Evolutionary conservation across 1,284 basidiomycete species (phyloP).

Genomic region (Pterula multifida): DNA sequence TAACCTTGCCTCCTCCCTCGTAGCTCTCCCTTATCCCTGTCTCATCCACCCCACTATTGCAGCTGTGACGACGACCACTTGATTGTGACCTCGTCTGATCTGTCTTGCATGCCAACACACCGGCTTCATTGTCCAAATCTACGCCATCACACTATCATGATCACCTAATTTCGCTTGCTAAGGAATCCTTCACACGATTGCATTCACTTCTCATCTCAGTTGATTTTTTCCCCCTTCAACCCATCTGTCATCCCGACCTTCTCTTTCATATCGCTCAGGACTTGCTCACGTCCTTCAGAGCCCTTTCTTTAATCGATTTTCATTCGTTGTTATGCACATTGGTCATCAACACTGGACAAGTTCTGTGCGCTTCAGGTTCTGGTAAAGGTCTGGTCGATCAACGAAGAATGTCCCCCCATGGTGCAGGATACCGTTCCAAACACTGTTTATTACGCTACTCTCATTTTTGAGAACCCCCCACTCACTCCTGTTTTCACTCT

Average conservation of each 20-base stretch:
- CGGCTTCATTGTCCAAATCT: slow-evolving; percentile 29
- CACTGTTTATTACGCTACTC: neutral
- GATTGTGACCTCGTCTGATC: slow-evolving; percentile 52
- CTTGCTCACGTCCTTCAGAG: neutral
- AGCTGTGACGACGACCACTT: slow-evolving; percentile 67
- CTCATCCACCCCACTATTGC: slow-evolving; percentile 39
- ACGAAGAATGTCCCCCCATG: neutral
- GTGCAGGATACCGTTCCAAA: neutral
- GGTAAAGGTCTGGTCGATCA: neutral
- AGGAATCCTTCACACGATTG: neutral
- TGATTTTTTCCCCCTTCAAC: no score
- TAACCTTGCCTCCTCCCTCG: slow-evolving; percentile 25
- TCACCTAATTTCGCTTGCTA: neutral
- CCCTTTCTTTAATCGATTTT: neutral
- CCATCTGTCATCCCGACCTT: neutral
- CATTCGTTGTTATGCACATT: neutral
- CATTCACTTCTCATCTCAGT: slow-evolving; percentile 1
- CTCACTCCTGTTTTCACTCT: neutral
- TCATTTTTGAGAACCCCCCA: neutral
- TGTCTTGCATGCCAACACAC: slow-evolving; percentile 55
- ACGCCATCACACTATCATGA: neutral
- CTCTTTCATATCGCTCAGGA: neutral
- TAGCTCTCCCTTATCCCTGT: slow-evolving; percentile 28
- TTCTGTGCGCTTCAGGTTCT: neutral
- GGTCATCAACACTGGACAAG: neutral